Percentiles rank a stretch among this genome's conserved stretches.
These are phyloP conservation scores for Euphorbia lathyris DNA, from an alignment of 345 rosid genomes.

Conservation along the genomic window DNA sequence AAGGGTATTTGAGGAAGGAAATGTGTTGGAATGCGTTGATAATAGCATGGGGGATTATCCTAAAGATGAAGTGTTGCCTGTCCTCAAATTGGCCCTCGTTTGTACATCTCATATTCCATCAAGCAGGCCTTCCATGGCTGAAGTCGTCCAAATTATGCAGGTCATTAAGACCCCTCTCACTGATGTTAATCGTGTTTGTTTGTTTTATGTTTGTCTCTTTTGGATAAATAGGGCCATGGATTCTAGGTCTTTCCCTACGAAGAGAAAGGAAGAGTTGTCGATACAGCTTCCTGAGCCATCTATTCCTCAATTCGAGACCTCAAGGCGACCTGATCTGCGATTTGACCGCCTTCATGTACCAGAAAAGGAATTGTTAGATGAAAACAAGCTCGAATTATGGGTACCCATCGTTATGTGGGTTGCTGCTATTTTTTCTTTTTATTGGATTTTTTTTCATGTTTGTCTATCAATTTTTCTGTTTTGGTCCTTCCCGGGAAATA, in stretches of 20 bases:
- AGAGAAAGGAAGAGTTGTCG: slow-evolving; percentile 43
- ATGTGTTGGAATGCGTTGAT: slow-evolving; percentile 71
- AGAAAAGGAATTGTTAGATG: slow-evolving; percentile 33
- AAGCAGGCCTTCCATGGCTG: slow-evolving; percentile 92
- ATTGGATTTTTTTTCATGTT: neutral
- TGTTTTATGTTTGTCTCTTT: neutral
- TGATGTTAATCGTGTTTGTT: neutral
- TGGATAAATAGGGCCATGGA: slow-evolving; percentile 52
- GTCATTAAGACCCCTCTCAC: slow-evolving; percentile 68
- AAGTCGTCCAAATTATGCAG: slow-evolving; percentile 84
- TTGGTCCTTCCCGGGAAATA: slow-evolving; percentile 2
- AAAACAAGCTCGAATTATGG: slow-evolving; percentile 57
- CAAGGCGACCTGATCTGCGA: slow-evolving; percentile 37
- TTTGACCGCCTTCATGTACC: slow-evolving; percentile 59
- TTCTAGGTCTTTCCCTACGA: slow-evolving; percentile 37
- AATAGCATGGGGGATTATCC: slow-evolving; percentile 58
- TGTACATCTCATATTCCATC: slow-evolving; percentile 93
- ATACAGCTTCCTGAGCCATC: slow-evolving; percentile 26
- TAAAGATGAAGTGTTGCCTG: slow-evolving; percentile 84
- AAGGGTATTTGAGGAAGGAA: slow-evolving; percentile 67
- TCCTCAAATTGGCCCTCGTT: slow-evolving; percentile 77
- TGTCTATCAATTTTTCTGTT: neutral
- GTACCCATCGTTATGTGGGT: slow-evolving; percentile 39
- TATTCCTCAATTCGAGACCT: slow-evolving; percentile 33
- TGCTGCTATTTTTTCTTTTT: neutral